Evolutionary conservation across 108 stramenopile genomes (phyloP).

Genomic region (Pelagomonas calceolata): DNA sequence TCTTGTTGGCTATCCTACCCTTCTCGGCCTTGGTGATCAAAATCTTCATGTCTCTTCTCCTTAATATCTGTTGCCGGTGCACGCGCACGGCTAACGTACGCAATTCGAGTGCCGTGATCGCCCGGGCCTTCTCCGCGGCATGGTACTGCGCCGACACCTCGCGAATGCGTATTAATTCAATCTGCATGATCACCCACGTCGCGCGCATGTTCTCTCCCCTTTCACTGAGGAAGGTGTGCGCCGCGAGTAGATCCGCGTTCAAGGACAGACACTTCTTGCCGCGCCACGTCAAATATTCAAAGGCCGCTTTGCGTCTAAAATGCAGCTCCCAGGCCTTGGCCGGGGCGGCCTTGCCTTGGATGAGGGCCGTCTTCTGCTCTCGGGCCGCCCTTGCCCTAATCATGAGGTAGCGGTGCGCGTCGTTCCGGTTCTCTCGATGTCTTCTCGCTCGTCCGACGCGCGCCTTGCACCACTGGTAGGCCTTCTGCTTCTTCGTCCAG

Average conservation of each 20-base stretch:
- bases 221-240: too few species aligned
- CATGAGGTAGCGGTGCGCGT: too few species aligned
- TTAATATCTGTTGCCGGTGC: not conserved
- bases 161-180: too few species aligned
- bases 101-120: not conserved
- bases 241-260: too few species aligned
- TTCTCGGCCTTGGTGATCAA: too few species aligned
- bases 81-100: not conserved
- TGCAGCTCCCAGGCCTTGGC: not conserved
- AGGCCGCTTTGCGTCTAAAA: not conserved
- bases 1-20: not conserved
- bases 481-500: not conserved
- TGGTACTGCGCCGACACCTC: not conserved
- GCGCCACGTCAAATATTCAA: not conserved
- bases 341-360: not conserved
- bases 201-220: too few species aligned
- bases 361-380: not conserved
- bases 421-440: too few species aligned
- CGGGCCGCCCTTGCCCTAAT: too few species aligned
- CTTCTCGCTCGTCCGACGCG: not conserved
- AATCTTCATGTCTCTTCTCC: not conserved
- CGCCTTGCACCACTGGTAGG: not conserved
- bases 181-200: too few species aligned
- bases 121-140: not conserved
- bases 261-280: not conserved